Percentiles rank a stretch among this genome's conserved stretches.
Evolutionary conservation across 2,329 filamentous ascomycete genomes (phyloP).

Genomic region (Talaromyces sp.): DNA sequence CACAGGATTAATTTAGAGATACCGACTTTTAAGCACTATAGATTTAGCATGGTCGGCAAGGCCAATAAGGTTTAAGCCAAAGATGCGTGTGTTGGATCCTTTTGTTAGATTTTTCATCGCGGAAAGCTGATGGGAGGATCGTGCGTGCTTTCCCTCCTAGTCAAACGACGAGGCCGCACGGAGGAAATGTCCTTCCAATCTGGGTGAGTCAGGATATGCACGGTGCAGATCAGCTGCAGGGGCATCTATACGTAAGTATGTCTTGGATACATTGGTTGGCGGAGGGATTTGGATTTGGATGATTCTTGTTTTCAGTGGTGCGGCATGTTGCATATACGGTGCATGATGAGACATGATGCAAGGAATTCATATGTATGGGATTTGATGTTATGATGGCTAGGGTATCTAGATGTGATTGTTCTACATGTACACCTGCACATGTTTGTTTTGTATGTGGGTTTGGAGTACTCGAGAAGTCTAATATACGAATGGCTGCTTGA

Average conservation of each 20-base stretch:
- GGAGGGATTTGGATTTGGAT: background rate
- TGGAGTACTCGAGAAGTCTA: background rate
- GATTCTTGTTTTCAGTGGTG: background rate
- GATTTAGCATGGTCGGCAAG: no score
- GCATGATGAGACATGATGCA: background rate
- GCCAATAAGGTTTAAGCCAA: background rate
- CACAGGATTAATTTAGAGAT: no score
- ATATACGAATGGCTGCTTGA: no score
- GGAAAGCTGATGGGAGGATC: background rate
- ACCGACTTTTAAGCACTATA: no score
- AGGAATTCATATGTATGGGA: conserved; percentile 5
- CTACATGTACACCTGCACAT: background rate
- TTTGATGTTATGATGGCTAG: no score
- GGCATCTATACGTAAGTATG: conserved; percentile 16
- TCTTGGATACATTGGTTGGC: conserved; percentile 7
- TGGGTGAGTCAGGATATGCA: conserved; percentile 11
- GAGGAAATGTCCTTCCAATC: conserved; percentile 16
- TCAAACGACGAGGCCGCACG: conserved; percentile 10
- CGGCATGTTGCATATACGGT: background rate
- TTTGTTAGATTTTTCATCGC: background rate
- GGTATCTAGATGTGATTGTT: no score
- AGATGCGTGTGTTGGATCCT: background rate
- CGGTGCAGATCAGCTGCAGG: conserved; percentile 21
- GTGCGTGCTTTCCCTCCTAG: no score
- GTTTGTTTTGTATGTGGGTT: no score